These are phyloP conservation scores for Tolypocladium tropicale DNA, from an alignment of 2,329 filamentous ascomycete species.

Conservation along the genomic window DNA sequence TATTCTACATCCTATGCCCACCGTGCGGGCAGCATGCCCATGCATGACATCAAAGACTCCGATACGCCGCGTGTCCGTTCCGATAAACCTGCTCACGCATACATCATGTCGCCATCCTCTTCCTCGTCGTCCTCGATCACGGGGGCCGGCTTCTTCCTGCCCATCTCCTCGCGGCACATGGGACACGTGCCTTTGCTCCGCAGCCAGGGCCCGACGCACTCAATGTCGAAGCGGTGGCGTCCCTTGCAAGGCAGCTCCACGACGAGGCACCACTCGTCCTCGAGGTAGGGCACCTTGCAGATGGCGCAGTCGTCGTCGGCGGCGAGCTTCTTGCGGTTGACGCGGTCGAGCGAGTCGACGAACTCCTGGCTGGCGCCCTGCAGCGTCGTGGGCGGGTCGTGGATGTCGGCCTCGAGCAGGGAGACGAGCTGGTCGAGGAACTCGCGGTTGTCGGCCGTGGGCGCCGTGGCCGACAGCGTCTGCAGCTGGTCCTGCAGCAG, in stretches of 20 bases:
- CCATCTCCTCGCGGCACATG: slow-evolving; percentile 50
- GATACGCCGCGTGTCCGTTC: not conserved
- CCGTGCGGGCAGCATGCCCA: not conserved
- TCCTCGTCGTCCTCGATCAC: slow-evolving; percentile 37
- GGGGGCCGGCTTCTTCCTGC: slow-evolving; percentile 39
- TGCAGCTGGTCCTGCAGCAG: slow-evolving; percentile 50
- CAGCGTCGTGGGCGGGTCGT: slow-evolving; percentile 39
- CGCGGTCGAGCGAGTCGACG: slow-evolving; percentile 49
- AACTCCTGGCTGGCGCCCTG: slow-evolving; percentile 48
- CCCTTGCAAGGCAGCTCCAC: slow-evolving; percentile 54
- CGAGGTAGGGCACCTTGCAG: slow-evolving; percentile 50
- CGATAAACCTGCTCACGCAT: slow-evolving; percentile 15
- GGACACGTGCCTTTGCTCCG: slow-evolving; percentile 54
- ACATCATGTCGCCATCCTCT: slow-evolving; percentile 40
- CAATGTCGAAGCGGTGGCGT: slow-evolving; percentile 52
- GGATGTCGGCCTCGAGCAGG: slow-evolving; percentile 38
- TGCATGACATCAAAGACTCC: not conserved
- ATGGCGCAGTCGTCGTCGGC: slow-evolving; percentile 49
- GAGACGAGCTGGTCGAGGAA: slow-evolving; percentile 41
- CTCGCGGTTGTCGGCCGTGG: slow-evolving; percentile 33
- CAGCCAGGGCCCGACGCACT: slow-evolving; percentile 58
- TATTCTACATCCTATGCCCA: not conserved
- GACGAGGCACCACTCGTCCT: slow-evolving; percentile 52
- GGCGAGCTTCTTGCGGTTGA: slow-evolving; percentile 38
- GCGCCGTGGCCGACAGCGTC: slow-evolving; percentile 38